Evolutionary conservation across 495 filamentous ascomycete species (phyloP), one percentile per base, ranked within the genome.

Genomic region (Penicillium daleae): DNA sequence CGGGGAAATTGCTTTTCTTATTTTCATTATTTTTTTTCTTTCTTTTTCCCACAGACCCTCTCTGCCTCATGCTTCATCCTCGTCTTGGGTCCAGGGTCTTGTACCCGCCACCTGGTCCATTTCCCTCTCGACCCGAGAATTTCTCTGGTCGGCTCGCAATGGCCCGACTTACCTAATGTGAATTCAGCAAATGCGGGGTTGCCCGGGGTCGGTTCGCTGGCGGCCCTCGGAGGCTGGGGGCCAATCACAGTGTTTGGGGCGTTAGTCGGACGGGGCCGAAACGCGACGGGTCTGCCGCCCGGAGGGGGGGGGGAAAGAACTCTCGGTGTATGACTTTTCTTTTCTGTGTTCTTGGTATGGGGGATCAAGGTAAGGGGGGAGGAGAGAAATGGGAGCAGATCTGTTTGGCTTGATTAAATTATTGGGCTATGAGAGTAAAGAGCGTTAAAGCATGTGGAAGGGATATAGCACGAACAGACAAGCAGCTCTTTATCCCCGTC

Each of bases 141-240:
- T 21, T 32, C n/a, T 54, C 51, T 35, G 51, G 31, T 32, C 27
- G 31, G 29, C 51, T 32, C 51, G 51, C 61, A 56, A 61, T 61
- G 53, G 53, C 61, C 60, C 40, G 57, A 62, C 56, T 69, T 71
- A 71, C 69, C 66, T 69, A 71, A 69, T 61, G 56, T 27, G 52
- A 69, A 69, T 54, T 61, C 24, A 59, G 35, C 32, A 62, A 72
- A 72, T 72, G 69, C 69, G 69, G 69, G 69, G 69, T 68, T 69
- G 63, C 61, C 68, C 68, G 72, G 72, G 72, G 70, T 75, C 66
- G 71, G 70, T 67, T 75, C 64, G 61, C 62, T 72, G 63, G 61
- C 44, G 61, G 42, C n/a, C 63, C 62, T 78, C 74, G 72, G 70
- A 67, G 71, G 63, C 22, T 68, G 68, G 66, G 67, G 67, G 62